Evolutionary conservation across 257 asterid species (phyloP).

Genomic region (Salvia hispanica): DNA sequence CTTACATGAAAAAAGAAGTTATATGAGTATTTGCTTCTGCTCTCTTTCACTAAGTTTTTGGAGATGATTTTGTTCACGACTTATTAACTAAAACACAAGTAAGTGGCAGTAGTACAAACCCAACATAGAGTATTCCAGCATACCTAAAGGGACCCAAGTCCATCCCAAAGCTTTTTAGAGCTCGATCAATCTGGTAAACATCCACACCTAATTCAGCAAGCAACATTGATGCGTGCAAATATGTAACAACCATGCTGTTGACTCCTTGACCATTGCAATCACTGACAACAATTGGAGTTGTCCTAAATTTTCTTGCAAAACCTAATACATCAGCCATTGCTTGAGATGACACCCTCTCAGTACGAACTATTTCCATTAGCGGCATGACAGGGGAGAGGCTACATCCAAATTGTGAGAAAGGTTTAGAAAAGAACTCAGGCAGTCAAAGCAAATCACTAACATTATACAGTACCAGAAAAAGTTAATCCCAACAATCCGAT

Average conservation of each 20-base stretch:
- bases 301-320: slow-evolving; percentile 50
- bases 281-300: slow-evolving; percentile 53
- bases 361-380: slow-evolving; percentile 48
- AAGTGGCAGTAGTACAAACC: neutral
- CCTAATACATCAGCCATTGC: slow-evolving; percentile 50
- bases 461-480: slow-evolving; percentile 46
- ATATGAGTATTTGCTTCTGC: neutral
- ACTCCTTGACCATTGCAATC: slow-evolving; percentile 47
- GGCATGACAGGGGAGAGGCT: slow-evolving; percentile 55
- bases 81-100: slow-evolving; percentile 2
- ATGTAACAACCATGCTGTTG: slow-evolving; percentile 49
- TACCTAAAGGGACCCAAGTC: slow-evolving; percentile 60
- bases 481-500: slow-evolving; percentile 45
- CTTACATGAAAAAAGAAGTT: neutral
- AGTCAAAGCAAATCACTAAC: slow-evolving; percentile 6
- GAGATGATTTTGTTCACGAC: slow-evolving; percentile 7
- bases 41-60: slow-evolving; percentile 20
- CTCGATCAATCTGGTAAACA: slow-evolving; percentile 48
- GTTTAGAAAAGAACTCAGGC: slow-evolving; percentile 12
- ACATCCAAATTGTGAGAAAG: slow-evolving; percentile 30
- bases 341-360: slow-evolving; percentile 43
- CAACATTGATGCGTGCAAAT: slow-evolving; percentile 50
- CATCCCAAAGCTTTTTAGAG: slow-evolving; percentile 56
- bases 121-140: slow-evolving; percentile 19
- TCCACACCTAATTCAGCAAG: slow-evolving; percentile 54